phyloP scores from a whole-genome alignment of 2,329 filamentous ascomycete species.

The Pseudopithomyces maydicus region DNA sequence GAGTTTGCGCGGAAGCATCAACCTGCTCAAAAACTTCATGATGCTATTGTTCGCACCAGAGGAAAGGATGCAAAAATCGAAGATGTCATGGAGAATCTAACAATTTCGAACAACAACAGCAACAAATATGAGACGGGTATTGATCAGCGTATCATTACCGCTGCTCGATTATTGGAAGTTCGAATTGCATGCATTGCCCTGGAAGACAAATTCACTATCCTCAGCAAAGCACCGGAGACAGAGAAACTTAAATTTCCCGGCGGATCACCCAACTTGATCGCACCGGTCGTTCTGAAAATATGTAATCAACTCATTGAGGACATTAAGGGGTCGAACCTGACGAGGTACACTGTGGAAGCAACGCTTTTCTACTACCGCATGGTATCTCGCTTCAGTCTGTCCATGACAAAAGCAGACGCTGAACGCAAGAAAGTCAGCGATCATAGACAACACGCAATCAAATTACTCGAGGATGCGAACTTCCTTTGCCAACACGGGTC shows the following conservation, averaged over 20 bases:
- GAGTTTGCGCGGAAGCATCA: no score
- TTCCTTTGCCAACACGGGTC: no score
- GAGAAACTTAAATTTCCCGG: slow-evolving; percentile 15
- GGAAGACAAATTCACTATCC: slow-evolving; percentile 37
- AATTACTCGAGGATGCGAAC: no score
- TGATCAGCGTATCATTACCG: slow-evolving; percentile 28
- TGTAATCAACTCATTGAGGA: no score
- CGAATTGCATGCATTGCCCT: slow-evolving; percentile 34
- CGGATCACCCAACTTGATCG: slow-evolving; percentile 17
- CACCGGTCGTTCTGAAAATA: no score
- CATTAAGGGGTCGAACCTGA: no score
- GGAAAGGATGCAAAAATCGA: not conserved
- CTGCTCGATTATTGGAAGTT: slow-evolving; percentile 33
- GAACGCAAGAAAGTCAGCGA: no score
- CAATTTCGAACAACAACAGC: slow-evolving; percentile 19
- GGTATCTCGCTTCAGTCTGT: no score
- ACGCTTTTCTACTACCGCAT: no score
- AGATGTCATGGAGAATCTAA: slow-evolving; percentile 19
- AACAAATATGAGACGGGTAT: slow-evolving; percentile 24
- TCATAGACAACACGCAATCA: no score
- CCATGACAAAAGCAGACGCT: no score
- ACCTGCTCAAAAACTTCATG: slow-evolving; percentile 46
- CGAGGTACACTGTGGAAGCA: no score
- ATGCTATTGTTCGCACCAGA: slow-evolving; percentile 38
- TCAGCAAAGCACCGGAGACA: not conserved